Percentiles rank a stretch among this genome's conserved stretches.
Conservation (phyloP, 495 filamentous ascomycete species). For the Cercophora sp. region DNA sequence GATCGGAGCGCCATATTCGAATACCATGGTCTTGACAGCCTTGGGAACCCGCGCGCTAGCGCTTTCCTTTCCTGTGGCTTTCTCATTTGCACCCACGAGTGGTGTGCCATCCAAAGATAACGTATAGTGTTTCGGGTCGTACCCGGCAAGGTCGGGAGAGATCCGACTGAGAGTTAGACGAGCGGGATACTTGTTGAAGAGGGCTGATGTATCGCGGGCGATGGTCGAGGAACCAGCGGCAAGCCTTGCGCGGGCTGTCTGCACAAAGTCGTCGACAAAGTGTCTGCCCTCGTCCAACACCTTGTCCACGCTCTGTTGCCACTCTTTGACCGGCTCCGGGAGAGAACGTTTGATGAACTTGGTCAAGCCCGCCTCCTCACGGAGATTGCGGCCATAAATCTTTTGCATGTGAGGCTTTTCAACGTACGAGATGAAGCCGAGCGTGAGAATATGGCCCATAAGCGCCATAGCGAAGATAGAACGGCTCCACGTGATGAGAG, state of each 20-base stretch:
- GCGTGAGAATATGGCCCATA: conserved; percentile 75
- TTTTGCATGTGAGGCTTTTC: conserved; percentile 99
- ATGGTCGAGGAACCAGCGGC: conserved; percentile 82
- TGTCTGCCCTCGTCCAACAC: conserved; percentile 79
- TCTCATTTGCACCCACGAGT: conserved; percentile 48
- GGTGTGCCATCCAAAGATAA: conserved; percentile 67
- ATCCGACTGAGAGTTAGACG: conserved; percentile 80
- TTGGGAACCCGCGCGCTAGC: conserved; percentile 40
- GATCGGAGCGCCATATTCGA: conserved; percentile 89
- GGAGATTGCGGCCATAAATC: conserved; percentile 79
- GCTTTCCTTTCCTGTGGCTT: conserved; percentile 47
- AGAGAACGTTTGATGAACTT: conserved; percentile 84
- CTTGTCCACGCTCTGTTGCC: conserved; percentile 82
- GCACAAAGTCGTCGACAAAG: conserved; percentile 86
- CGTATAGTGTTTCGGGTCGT: conserved; percentile 76
- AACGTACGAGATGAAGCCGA: conserved; percentile 88
- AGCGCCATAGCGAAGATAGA: conserved; percentile 80
- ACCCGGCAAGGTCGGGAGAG: conserved; percentile 76
- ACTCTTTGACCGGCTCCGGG: conserved; percentile 67
- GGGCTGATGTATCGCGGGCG: conserved; percentile 77
- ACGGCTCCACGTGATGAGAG: conserved; percentile 83
- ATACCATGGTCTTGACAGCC: conserved; percentile 64
- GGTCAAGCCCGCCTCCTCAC: conserved; percentile 83
- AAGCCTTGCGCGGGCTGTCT: conserved; percentile 80
- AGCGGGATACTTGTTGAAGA: conserved; percentile 89